These are phyloP conservation scores for Auricularia sp. DNA, from an alignment of 768 basidiomycete species.

Conservation along the genomic window DNA sequence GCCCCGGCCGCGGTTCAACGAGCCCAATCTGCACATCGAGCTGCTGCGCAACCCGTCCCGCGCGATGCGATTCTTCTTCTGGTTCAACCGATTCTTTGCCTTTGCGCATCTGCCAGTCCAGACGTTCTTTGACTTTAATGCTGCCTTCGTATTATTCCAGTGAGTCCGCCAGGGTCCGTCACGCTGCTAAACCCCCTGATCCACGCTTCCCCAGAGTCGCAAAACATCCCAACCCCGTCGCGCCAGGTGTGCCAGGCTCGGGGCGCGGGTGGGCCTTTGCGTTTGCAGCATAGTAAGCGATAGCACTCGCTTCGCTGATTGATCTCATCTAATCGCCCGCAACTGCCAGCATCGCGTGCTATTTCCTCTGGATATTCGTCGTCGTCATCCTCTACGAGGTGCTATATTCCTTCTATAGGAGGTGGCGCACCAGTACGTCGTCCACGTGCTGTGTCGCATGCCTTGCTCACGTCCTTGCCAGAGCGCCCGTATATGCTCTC, in stretches of 20 bases:
- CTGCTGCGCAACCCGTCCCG: slow-evolving; percentile 52
- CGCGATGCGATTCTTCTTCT: slow-evolving; percentile 51
- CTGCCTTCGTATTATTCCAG: slow-evolving; percentile 75
- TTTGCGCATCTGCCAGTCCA: slow-evolving; percentile 68
- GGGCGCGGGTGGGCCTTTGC: slow-evolving; percentile 75
- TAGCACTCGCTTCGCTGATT: neutral
- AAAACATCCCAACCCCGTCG: slow-evolving; percentile 60
- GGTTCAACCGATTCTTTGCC: slow-evolving; percentile 57
- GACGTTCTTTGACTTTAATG: slow-evolving; percentile 84
- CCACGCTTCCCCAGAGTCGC: slow-evolving; percentile 44
- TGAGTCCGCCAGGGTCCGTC: slow-evolving; percentile 33
- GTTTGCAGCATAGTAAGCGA: slow-evolving; percentile 53
- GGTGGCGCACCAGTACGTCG: slow-evolving; percentile 26
- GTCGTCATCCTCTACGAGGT: slow-evolving; percentile 59
- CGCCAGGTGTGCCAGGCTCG: slow-evolving; percentile 59
- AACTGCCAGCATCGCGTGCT: slow-evolving; percentile 46
- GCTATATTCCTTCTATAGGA: slow-evolving; percentile 15
- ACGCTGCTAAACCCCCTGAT: slow-evolving; percentile 1
- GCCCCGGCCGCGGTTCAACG: slow-evolving; percentile 48
- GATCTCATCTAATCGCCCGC: neutral
- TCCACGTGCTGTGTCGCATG: slow-evolving; percentile 6
- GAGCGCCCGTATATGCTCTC: slow-evolving; percentile 78
- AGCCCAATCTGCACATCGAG: slow-evolving; percentile 57
- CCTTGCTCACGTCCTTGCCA: slow-evolving; percentile 20
- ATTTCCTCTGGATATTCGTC: slow-evolving; percentile 61